Base-by-base conservation (phyloP, 768 basidiomycete genomes). In the Russula vinacea region DNA sequence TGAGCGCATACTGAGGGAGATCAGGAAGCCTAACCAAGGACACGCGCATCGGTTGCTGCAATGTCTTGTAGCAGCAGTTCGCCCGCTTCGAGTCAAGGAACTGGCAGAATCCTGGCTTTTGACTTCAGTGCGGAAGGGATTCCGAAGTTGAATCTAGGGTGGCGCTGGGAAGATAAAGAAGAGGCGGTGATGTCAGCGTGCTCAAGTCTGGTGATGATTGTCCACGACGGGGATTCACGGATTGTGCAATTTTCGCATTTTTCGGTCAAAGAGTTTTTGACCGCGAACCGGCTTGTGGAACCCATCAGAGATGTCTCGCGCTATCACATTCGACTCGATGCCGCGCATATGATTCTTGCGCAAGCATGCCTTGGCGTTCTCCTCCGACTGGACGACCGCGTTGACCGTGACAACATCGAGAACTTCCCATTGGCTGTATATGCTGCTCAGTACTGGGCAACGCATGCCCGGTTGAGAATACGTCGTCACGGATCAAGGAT, bases 41-140 rank as follows among this genome's bases (percentile, higher is more conserved):
- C 29, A 47, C 19, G 60, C 60, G 1, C 52, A 42, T 35, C 52
- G 51, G 22, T 7, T 61, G 42, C 47, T 61, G 22, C 60, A 61
- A 19, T 61, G 52, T n/a, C 40, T 61, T 4, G 50, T 26, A 0
- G 51, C 22, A 7, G 52, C 60, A 6, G 29, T 16, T 61, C 60
- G 60, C 32, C 60, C 60, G 0, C 60, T 61, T 39, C n/a, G 17
- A 3, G 52, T 61, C 42, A 40, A 32, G 33, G 60, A 61, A 14
- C 52, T 55, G 2, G 51, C 60, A 11, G 60, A 53, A 37, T 57
- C n/a, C 11, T 57, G 6, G 42, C 56, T 7, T 19, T 57, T 13
- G 42, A 57, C n/a, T 57, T 57, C 6, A n/a, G 32, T 1, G 29
- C 10, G 5, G 42, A 44, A 32, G 19, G 19, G 11, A 32, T 14